Conservation (phyloP, 495 filamentous ascomycete genomes). For the Echria macrotheca region DNA sequence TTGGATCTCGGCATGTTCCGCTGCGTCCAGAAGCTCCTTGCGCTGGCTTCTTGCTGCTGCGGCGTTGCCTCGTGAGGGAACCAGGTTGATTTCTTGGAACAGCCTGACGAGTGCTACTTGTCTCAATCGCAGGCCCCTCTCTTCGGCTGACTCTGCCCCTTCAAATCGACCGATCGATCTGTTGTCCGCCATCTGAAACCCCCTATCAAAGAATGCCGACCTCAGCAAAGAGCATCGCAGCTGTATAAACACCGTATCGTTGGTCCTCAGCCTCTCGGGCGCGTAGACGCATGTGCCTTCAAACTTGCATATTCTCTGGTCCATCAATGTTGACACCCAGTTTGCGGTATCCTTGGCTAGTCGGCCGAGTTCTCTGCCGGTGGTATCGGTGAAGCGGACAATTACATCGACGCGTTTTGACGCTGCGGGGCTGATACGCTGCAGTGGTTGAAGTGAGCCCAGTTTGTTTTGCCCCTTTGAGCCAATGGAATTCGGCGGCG, state of each 20-base stretch:
- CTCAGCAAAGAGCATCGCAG: conserved; percentile 70
- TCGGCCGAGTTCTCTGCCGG: conserved; percentile 78
- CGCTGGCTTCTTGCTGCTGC: conserved; percentile 72
- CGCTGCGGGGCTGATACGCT: conserved; percentile 37
- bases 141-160: conserved; percentile 78
- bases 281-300: conserved; percentile 87
- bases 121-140: conserved; percentile 74
- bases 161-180: conserved; percentile 56
- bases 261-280: conserved; percentile 76
- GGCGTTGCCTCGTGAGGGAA: conserved; percentile 67
- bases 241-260: conserved; percentile 90
- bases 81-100: conserved; percentile 81
- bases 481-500: conserved; percentile 49
- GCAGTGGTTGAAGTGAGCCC: conserved; percentile 13
- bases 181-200: conserved; percentile 61
- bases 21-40: conserved; percentile 76
- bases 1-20: conserved; percentile 76
- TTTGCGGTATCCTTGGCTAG: conserved; percentile 85
- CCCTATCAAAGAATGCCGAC: conserved; percentile 61
- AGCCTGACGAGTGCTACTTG: conserved; percentile 85
- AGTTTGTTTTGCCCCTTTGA: conserved; percentile 42
- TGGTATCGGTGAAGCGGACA: conserved; percentile 83
- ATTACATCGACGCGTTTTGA: conserved; percentile 69
- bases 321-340: conserved; percentile 90
- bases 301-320: conserved; percentile 84